Conservation (phyloP, 768 basidiomycete species). For the Leccinum uliginosum region DNA sequence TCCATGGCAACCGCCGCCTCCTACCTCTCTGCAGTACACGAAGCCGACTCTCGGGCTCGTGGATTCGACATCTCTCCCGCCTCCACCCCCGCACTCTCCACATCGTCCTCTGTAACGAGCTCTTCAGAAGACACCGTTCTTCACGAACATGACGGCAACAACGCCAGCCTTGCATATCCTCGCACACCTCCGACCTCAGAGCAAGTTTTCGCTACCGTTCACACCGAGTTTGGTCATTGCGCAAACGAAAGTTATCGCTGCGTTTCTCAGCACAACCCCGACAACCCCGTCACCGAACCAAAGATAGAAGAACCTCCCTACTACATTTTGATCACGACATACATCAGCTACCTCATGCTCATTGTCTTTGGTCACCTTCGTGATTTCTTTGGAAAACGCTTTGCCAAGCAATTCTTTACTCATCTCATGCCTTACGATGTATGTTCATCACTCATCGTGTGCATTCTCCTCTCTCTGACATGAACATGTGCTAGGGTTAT, state of each 20-base stretch:
- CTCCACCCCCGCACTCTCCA: slow-evolving; percentile 67
- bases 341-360: slow-evolving; percentile 89
- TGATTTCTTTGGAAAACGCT: slow-evolving; percentile 90
- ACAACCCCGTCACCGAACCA: slow-evolving; percentile 44
- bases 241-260: slow-evolving; percentile 71
- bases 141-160: slow-evolving; percentile 48
- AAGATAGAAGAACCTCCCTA: slow-evolving; percentile 86
- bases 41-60: slow-evolving; percentile 67
- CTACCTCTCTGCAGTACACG: slow-evolving; percentile 56
- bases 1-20: slow-evolving; percentile 51
- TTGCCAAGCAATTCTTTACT: slow-evolving; percentile 62
- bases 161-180: slow-evolving; percentile 59
- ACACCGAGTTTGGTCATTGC: slow-evolving; percentile 93
- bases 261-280: slow-evolving; percentile 53
- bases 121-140: slow-evolving; percentile 67
- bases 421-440: slow-evolving; percentile 85
- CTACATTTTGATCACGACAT: slow-evolving; percentile 87
- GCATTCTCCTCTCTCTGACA: slow-evolving; percentile 8
- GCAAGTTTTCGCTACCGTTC: slow-evolving; percentile 71
- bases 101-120: slow-evolving; percentile 67
- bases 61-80: slow-evolving; percentile 44
- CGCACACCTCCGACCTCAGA: slow-evolving; percentile 72
- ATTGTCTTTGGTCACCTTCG: slow-evolving; percentile 90
- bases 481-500: slow-evolving; percentile 68
- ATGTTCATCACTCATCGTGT: slow-evolving; percentile 32